phyloP scores from a whole-genome alignment of 305 asterid genomes.

The Withania somnifera region DNA sequence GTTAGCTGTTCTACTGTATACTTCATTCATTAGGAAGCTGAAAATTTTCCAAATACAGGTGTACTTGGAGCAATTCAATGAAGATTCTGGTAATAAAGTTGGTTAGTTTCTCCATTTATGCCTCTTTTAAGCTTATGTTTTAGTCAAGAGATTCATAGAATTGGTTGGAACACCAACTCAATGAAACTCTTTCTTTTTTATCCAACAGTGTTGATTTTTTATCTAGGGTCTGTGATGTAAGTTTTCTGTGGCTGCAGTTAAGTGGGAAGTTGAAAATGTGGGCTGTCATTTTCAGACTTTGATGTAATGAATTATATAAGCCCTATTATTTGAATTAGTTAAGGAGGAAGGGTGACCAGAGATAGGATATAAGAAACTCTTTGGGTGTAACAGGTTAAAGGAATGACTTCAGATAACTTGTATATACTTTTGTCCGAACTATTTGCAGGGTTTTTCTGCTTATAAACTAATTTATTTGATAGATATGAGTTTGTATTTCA shows the following conservation, averaged over 20 bases:
- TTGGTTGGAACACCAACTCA: not conserved
- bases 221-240: not conserved
- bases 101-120: conserved; percentile 28
- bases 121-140: not conserved
- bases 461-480: not conserved
- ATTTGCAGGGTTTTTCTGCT: not conserved
- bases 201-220: not conserved
- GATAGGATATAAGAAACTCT: not conserved
- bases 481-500: not conserved
- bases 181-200: not conserved
- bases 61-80: conserved; percentile 49
- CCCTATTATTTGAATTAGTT: not conserved
- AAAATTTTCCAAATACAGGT: conserved; percentile 30
- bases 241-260: not conserved
- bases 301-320: not conserved
- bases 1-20: not conserved
- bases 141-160: not conserved
- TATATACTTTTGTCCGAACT: not conserved
- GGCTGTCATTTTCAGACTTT: not conserved
- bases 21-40: conserved; percentile 3
- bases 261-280: not conserved
- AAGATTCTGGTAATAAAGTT: conserved; percentile 39
- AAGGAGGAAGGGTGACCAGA: not conserved
- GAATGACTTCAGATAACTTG: not conserved
- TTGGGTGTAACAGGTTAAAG: not conserved